Base-by-base conservation (phyloP, 805 yeast species). In the Sungouiella thailandica region DNA sequence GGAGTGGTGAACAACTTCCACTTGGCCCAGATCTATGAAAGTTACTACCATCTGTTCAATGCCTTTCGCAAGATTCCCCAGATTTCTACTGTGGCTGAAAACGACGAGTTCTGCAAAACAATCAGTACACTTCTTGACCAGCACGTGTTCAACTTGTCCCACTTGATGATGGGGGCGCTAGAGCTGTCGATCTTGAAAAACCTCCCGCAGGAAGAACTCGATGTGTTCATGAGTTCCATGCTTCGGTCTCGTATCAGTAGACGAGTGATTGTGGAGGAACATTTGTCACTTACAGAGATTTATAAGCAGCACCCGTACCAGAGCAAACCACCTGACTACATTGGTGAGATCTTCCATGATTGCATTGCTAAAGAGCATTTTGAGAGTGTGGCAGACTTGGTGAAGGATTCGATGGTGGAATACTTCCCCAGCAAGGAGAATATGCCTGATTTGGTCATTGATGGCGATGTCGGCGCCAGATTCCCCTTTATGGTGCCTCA, bases 181-280 rank as follows among this genome's bases (percentile, higher is more conserved):
- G 97, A 90, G 49, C 80, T 80, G 41, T 75, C 83, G 10, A 76
- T 81, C 23, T 53, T 81, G 30, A 57, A 68, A 33, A 60, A 65
- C 25, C 70, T 83, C 49, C 80, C 87, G 3, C 79, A 76, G 37
- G 58, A 65, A 2, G 65, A 79, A 29, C 60, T 90, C 44, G 96
- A 90, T 51, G 65, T 61, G 12, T 76, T 89, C 49, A 76, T 89
- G 71, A 78, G 88, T 9, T 72, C 82, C 4, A 72, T 88, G 70
- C 61, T 90, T 27, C 68, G 96, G 35, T 85, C 95, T 4, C 74
- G 98, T 51, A 85, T 90, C 25, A 82, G 95, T 46, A 70, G 98
- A 60, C 68, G 97, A 47, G 82, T 90, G 29, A 82, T 90, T 42
- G 86, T 87, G 27, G 96, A 90, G 60, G 96, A 90, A 55, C 97